Percentiles rank a stretch among this genome's conserved stretches.
These are phyloP conservation scores for Verticillium longisporum DNA, from an alignment of 2,329 filamentous ascomycete genomes.

Conservation along the genomic window DNA sequence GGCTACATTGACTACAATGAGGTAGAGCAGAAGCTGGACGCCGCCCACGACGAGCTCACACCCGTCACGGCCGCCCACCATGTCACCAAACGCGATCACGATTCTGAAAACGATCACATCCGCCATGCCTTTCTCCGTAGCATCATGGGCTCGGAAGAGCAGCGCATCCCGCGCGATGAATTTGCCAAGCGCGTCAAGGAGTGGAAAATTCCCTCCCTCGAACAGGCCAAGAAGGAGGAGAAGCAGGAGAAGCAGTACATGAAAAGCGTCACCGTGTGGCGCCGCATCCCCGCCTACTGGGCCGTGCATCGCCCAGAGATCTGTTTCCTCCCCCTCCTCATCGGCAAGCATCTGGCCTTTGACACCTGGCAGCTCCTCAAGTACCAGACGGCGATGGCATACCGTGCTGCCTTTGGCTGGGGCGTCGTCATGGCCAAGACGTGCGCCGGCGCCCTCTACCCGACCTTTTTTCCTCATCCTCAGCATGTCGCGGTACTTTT, in stretches of 20 bases:
- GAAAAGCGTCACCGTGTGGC: slow-evolving; percentile 34
- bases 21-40: slow-evolving; percentile 44
- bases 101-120: slow-evolving; percentile 23
- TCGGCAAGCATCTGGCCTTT: slow-evolving; percentile 40
- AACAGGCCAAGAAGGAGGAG: slow-evolving; percentile 38
- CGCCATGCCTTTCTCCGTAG: slow-evolving; percentile 45
- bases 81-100: slow-evolving; percentile 27
- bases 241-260: slow-evolving; percentile 39
- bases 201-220: slow-evolving; percentile 41
- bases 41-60: slow-evolving; percentile 42
- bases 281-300: slow-evolving; percentile 45
- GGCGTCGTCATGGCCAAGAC: slow-evolving; percentile 49
- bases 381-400: slow-evolving; percentile 35
- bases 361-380: slow-evolving; percentile 50
- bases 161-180: slow-evolving; percentile 35
- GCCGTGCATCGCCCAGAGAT: slow-evolving; percentile 47
- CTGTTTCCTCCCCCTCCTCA: slow-evolving; percentile 39
- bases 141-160: slow-evolving; percentile 35
- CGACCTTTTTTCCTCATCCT: slow-evolving; percentile 49
- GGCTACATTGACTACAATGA: slow-evolving; percentile 45
- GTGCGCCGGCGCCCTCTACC: slow-evolving; percentile 46
- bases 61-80: slow-evolving; percentile 38
- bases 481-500: slow-evolving; percentile 51
- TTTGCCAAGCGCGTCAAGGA: slow-evolving; percentile 35
- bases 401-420: slow-evolving; percentile 46